Evolutionary conservation across 2,329 filamentous ascomycete species (phyloP), one percentile per base, ranked within the genome.

Genomic region (Penicillium sp.): DNA sequence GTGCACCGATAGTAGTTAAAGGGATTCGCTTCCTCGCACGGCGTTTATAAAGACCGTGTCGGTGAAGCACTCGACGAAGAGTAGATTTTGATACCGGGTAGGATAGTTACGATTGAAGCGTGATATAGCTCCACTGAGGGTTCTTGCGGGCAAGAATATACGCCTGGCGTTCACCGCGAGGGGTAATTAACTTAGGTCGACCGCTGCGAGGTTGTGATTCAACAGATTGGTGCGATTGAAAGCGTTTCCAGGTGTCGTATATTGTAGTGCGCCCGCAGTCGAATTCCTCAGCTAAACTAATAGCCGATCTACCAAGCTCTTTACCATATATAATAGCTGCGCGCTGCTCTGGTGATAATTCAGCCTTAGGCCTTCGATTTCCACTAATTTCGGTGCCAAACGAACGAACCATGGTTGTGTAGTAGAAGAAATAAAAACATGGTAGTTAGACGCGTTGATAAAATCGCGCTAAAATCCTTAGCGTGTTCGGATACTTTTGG

Each of bases 301-400:
- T 22, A 35, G n/a, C 15, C 28, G 49, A 51, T 51, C n/a, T n/a
- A n/a, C n/a, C n/a, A n/a, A n/a, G n/a, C n/a, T n/a, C n/a, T n/a
- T n/a, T n/a, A n/a, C n/a, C n/a, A n/a, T n/a, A n/a, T n/a, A n/a
- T 7, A 2, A 51, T 51, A 51, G 28, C 30, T 1, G 26, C 13
- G 4, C 49, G 49, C 19, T 51, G 22, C 28, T 19, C 17, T 22
- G 30, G 1, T 1, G 49, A 33, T 33, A 51, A 17, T 7, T 51
- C 49, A 19, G 17, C 28, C 3, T 35, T 35, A 22, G 5, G 17
- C 10, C 30, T 51, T 17, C 49, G 49, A 51, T 51, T 51, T 9
- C 49, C 49, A 51, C 49, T 37, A 13, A 51, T 47, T 28, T 28
- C 44, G 12, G 44, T 47, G 24, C 44, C 44, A n/a, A 47, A 47